phyloP scores from a whole-genome alignment of 1,284 basidiomycete species.

The Ustilago shanxiensis region DNA sequence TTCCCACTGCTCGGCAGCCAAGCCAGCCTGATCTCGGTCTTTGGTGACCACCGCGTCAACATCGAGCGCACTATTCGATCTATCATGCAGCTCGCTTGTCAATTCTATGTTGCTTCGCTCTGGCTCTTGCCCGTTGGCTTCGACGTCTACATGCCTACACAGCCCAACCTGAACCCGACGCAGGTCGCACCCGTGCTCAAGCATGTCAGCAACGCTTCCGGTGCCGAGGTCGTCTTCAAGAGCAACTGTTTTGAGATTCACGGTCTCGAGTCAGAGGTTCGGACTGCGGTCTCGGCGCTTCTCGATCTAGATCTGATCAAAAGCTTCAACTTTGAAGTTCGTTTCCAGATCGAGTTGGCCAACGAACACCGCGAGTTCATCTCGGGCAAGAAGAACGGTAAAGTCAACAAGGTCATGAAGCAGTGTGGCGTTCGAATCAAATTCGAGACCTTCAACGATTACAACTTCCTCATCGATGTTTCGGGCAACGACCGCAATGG shows the following conservation, averaged over 20 bases:
- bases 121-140: constrained; percentile 95
- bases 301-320: constrained; percentile 92
- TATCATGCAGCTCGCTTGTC: constrained; percentile 94
- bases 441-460: constrained; percentile 98
- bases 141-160: constrained; percentile 87
- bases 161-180: constrained; percentile 80
- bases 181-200: constrained; percentile 88
- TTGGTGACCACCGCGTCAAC: constrained; percentile 92
- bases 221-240: constrained; percentile 96
- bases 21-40: constrained; percentile 91
- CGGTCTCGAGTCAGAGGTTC: constrained; percentile 92
- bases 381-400: constrained; percentile 71
- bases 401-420: constrained; percentile 74
- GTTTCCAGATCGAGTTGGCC: constrained; percentile 97
- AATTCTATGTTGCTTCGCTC: constrained; percentile 94
- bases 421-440: constrained; percentile 89
- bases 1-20: constrained; percentile 91
- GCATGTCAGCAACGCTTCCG: constrained; percentile 85
- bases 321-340: constrained; percentile 95
- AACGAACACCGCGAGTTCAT: constrained; percentile 99
- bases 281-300: constrained; percentile 85
- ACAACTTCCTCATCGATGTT: constrained; percentile 96
- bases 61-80: constrained; percentile 94
- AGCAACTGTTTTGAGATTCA: constrained; percentile 97
- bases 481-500: constrained; percentile 73